phyloP scores from a whole-genome alignment of 1,139 yeast species.

The Saccharomyces hybrid region DNA sequence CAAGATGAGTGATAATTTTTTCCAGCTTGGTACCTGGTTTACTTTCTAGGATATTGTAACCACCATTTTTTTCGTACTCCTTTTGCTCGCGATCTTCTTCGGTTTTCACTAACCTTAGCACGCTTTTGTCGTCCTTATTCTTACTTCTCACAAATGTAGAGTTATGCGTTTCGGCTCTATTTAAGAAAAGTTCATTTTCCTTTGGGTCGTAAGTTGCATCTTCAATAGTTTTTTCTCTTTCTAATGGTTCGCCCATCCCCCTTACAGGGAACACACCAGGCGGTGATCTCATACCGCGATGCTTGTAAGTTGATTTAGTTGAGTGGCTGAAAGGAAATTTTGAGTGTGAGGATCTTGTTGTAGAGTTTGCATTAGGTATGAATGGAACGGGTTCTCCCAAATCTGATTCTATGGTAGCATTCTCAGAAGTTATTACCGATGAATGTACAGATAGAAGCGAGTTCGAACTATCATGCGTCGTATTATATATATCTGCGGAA shows the following conservation, averaged over 20 bases:
- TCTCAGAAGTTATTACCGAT: neutral
- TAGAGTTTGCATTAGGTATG: neutral
- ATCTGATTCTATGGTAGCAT: neutral
- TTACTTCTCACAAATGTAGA: neutral
- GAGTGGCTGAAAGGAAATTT: conserved; percentile 2
- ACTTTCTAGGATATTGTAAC: conserved; percentile 32
- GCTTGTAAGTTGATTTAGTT: conserved; percentile 1
- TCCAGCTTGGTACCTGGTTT: conserved; percentile 33
- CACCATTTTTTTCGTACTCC: conserved; percentile 22
- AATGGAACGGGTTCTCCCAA: neutral
- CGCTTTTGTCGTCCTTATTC: no score
- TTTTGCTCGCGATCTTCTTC: conserved; percentile 23
- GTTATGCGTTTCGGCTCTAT: neutral
- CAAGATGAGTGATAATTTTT: conserved; percentile 23
- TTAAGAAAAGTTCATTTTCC: neutral
- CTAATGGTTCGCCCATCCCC: conserved; percentile 63
- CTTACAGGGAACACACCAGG: conserved; percentile 70
- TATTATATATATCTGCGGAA: neutral
- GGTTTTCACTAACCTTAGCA: conserved; percentile 8
- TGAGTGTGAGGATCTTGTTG: conserved; percentile 2
- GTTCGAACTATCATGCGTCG: neutral
- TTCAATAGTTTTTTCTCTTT: conserved; percentile 52
- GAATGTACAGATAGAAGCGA: conserved; percentile 3
- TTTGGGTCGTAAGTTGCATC: conserved; percentile 19
- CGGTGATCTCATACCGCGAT: conserved; percentile 46